These are phyloP conservation scores for Verticillium klebahnii DNA, from an alignment of 2,329 filamentous ascomycete genomes.

Conservation along the genomic window DNA sequence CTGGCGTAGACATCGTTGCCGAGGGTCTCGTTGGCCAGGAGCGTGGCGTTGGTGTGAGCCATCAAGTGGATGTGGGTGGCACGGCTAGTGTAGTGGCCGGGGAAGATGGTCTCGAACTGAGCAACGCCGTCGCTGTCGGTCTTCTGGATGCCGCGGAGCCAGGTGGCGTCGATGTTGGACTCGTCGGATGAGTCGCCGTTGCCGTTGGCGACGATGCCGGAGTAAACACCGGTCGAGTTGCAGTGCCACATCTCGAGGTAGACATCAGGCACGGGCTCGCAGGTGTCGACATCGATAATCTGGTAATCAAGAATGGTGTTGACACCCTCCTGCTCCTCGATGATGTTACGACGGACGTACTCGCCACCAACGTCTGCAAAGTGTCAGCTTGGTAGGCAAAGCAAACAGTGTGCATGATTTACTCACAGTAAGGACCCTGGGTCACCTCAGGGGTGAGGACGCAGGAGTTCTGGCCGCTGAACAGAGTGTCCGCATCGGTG, in stretches of 20 bases:
- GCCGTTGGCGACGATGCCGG: conserved; percentile 28
- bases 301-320: conserved; percentile 36
- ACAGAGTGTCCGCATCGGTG: conserved; percentile 23
- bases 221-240: conserved; percentile 41
- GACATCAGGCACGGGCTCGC: conserved; percentile 31
- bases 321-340: conserved; percentile 35
- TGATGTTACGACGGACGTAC: conserved; percentile 32
- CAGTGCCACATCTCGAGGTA: conserved; percentile 40
- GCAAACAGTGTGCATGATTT: accelerated
- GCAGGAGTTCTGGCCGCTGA: conserved; percentile 34
- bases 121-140: conserved; percentile 34
- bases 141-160: conserved; percentile 33
- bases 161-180: conserved; percentile 27
- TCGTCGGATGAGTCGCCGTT: conserved; percentile 25
- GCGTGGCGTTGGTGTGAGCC: conserved; percentile 24
- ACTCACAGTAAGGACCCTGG: conserved; percentile 41
- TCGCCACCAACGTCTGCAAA: conserved; percentile 27
- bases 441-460: conserved; percentile 41
- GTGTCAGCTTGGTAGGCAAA: neutral
- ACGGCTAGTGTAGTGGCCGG: conserved; percentile 36
- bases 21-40: conserved; percentile 46
- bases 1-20: conserved; percentile 39
- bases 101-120: conserved; percentile 37
- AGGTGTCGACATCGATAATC: conserved; percentile 36
- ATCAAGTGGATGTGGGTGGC: conserved; percentile 36